Conservation (phyloP, 805 yeast genomes). For the Candida golubevii region DNA sequence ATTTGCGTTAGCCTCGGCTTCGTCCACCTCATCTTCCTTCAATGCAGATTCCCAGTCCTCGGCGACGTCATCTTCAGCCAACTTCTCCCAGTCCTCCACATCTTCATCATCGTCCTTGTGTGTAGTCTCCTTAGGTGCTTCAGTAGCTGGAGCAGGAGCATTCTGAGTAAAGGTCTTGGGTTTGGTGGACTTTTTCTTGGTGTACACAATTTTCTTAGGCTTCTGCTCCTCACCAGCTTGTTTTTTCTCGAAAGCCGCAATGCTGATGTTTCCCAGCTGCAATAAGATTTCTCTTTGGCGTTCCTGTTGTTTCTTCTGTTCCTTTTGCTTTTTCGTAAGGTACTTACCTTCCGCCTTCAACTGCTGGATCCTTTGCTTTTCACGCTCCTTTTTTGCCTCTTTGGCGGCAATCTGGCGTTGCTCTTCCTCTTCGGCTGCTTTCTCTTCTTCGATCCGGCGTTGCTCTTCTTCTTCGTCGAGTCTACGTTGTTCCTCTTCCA, state of each 20-base stretch:
- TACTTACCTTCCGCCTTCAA: slow-evolving; percentile 95
- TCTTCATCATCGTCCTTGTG: slow-evolving; percentile 23
- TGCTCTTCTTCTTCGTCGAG: slow-evolving; percentile 65
- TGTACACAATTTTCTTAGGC: slow-evolving; percentile 66
- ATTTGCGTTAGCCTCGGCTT: slow-evolving; percentile 11
- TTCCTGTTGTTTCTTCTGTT: slow-evolving; percentile 80
- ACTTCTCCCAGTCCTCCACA: slow-evolving; percentile 20
- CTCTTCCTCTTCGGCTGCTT: slow-evolving; percentile 55
- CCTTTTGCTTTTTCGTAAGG: slow-evolving; percentile 91
- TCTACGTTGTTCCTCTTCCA: slow-evolving; percentile 77
- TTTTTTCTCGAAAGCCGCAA: slow-evolving; percentile 61
- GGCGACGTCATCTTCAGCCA: slow-evolving; percentile 47
- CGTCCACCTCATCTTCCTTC: slow-evolving; percentile 25
- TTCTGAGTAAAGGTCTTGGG: slow-evolving; percentile 36
- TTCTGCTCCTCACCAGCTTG: slow-evolving; percentile 17
- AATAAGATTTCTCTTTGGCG: slow-evolving; percentile 85
- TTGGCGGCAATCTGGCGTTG: slow-evolving; percentile 56
- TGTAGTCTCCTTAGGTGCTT: slow-evolving; percentile 11
- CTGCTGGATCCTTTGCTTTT: slow-evolving; percentile 80
- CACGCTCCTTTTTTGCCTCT: slow-evolving; percentile 77
- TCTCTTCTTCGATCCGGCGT: slow-evolving; percentile 48
- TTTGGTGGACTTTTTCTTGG: slow-evolving; percentile 60
- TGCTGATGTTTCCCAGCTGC: slow-evolving; percentile 64
- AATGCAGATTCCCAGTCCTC: slow-evolving; percentile 44
- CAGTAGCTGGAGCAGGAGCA: slow-evolving; percentile 13